These are phyloP conservation scores for Pseudohyphozyma bogoriensis DNA, from an alignment of 768 basidiomycete genomes.

Conservation along the genomic window DNA sequence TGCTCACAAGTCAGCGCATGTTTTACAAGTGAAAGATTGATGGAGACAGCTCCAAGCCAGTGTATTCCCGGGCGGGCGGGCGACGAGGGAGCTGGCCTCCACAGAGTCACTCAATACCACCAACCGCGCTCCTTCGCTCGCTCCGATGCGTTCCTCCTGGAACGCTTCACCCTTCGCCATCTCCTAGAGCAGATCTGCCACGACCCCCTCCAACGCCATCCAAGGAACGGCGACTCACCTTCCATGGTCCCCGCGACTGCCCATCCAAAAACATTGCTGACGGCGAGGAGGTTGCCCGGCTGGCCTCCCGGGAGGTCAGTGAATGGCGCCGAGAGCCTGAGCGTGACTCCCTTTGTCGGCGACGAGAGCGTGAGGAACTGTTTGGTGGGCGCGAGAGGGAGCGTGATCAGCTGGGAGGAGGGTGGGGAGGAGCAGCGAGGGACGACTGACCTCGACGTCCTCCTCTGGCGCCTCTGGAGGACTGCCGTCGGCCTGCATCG, in stretches of 20 bases:
- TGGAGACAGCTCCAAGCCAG: not conserved
- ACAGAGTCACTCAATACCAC: too few species aligned
- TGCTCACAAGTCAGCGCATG: not conserved
- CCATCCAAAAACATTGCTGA: conserved; percentile 25
- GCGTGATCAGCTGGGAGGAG: not conserved
- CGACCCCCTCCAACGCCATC: not conserved
- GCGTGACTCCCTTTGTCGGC: conserved; percentile 16
- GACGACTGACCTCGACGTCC: conserved; percentile 9
- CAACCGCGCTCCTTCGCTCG: too few species aligned
- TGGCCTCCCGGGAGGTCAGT: not conserved
- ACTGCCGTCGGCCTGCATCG: too few species aligned
- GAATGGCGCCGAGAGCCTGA: not conserved
- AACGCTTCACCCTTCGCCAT: too few species aligned
- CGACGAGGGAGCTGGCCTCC: too few species aligned
- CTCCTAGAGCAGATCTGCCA: too few species aligned
- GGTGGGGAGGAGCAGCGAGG: not conserved
- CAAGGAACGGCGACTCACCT: not conserved
- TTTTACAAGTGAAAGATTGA: too few species aligned
- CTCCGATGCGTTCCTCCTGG: too few species aligned
- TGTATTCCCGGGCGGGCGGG: not conserved
- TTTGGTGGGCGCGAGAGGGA: not conserved
- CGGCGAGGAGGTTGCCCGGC: conserved; percentile 14
- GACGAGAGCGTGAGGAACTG: conserved; percentile 24
- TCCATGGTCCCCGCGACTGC: conserved; percentile 1
- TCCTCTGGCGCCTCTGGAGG: conserved; percentile 23